Evolutionary conservation across 176 grass and related monocot species (phyloP).

Genomic region (Tillandsia fasciculata): DNA sequence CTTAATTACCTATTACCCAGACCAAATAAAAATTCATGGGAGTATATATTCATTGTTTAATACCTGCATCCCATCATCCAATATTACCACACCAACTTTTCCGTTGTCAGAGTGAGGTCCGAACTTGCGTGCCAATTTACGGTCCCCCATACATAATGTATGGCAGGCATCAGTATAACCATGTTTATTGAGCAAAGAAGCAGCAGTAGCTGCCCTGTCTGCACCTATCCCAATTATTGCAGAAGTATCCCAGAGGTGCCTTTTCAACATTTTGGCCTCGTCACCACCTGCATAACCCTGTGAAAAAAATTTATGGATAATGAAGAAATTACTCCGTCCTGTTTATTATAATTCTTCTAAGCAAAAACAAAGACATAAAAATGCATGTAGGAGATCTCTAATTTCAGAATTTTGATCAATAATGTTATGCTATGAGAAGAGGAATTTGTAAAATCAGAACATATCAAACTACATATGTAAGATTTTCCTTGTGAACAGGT

Average conservation of each 20-base stretch:
- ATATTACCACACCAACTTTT: conserved; percentile 55
- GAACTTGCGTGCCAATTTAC: neutral
- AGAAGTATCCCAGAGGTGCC: conserved; percentile 42
- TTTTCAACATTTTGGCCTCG: conserved; percentile 64
- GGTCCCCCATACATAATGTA: conserved; percentile 5
- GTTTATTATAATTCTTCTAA: neutral
- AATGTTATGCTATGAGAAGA: neutral
- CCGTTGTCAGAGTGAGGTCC: conserved; percentile 6
- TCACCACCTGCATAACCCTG: conserved; percentile 71
- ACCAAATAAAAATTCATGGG: no score
- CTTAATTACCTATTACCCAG: no score
- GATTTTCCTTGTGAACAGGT: no score
- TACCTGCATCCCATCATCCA: conserved; percentile 97
- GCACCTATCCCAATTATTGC: conserved; percentile 54
- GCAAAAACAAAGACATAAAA: neutral
- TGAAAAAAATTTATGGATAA: neutral
- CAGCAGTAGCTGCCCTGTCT: conserved; percentile 48
- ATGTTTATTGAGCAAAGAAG: conserved; percentile 40
- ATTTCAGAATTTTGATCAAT: neutral
- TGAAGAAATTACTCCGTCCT: neutral
- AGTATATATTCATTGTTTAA: neutral
- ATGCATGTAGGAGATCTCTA: neutral
- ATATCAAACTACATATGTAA: no score
- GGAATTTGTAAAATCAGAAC: neutral
- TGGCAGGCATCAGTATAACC: conserved; percentile 28